phyloP scores from a whole-genome alignment of 1,139 yeast genomes.

The Tardiomyces blankii region DNA sequence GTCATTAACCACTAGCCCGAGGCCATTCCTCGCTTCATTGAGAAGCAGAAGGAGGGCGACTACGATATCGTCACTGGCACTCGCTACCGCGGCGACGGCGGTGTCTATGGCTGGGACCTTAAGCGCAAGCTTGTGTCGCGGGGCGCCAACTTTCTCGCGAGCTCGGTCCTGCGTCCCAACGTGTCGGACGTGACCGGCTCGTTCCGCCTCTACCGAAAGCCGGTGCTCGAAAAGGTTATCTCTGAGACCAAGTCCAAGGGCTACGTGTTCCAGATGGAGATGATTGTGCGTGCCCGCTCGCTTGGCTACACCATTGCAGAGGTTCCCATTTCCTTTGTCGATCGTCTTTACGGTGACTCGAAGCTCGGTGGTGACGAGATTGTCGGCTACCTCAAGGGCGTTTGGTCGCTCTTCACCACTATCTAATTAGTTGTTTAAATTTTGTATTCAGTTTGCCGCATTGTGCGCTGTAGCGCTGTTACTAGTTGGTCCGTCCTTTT shows the following conservation, averaged over 20 bases:
- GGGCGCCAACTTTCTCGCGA: conserved; percentile 74
- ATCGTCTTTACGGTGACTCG: conserved; percentile 70
- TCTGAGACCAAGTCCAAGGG: conserved; percentile 67
- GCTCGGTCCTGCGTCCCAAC: conserved; percentile 58
- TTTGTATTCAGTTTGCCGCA: not conserved
- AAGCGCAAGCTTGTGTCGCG: conserved; percentile 70
- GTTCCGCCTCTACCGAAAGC: conserved; percentile 66
- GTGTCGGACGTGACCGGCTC: conserved; percentile 75
- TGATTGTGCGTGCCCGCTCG: conserved; percentile 75
- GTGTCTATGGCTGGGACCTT: conserved; percentile 80
- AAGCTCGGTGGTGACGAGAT: conserved; percentile 79
- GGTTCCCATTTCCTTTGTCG: conserved; percentile 73
- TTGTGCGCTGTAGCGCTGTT: too few relatives aligned
- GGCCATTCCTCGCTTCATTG: conserved; percentile 67
- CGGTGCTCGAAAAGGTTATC: conserved; percentile 55
- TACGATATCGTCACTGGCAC: conserved; percentile 82
- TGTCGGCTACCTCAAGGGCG: conserved; percentile 66
- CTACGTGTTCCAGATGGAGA: conserved; percentile 82
- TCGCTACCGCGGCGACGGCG: conserved; percentile 72
- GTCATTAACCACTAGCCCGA: conserved; percentile 59
- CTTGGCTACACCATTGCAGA: conserved; percentile 66
- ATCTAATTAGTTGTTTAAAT: conserved; percentile 29
- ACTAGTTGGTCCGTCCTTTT: too few relatives aligned
- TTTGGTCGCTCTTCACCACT: conserved; percentile 57
- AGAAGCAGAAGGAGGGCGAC: conserved; percentile 51